These are phyloP conservation scores for Chionographis japonica DNA, from an alignment of 106 monocot species.

Conservation along the genomic window DNA sequence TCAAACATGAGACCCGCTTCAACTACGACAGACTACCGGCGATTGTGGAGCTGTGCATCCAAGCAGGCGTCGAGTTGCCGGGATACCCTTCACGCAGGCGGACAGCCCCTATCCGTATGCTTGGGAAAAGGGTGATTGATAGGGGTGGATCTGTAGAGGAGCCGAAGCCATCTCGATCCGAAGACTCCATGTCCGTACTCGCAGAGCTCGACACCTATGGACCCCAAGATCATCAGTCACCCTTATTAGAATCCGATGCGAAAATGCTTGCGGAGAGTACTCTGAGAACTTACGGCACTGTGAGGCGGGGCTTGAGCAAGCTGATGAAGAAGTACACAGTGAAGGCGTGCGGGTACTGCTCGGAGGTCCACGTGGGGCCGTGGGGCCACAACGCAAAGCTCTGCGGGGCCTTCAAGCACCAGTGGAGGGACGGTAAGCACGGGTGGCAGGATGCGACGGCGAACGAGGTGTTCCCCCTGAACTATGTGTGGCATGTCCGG, in stretches of 20 bases:
- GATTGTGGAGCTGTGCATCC: conserved; percentile 86
- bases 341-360: conserved; percentile 88
- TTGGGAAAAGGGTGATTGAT: conserved; percentile 81
- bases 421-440: conserved; percentile 94
- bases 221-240: conserved; percentile 4
- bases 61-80: conserved; percentile 82
- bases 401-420: conserved; percentile 95
- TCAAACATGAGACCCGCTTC: conserved; percentile 80
- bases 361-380: conserved; percentile 92
- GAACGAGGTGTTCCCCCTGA: conserved; percentile 82
- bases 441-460: conserved; percentile 86
- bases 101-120: conserved; percentile 67
- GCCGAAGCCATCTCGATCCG: conserved; percentile 35
- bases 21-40: conserved; percentile 85
- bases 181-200: conserved; percentile 49
- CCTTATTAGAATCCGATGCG: conserved; percentile 14
- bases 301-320: conserved; percentile 53
- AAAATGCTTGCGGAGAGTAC: conserved; percentile 63
- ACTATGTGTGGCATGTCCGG: conserved; percentile 79
- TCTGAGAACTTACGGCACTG: conserved; percentile 66
- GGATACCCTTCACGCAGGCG: conserved; percentile 77
- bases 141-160: conserved; percentile 66
- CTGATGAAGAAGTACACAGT: conserved; percentile 84
- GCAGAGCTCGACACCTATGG: conserved; percentile 77
- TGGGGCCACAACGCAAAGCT: conserved; percentile 95